phyloP scores from a whole-genome alignment of 1,139 yeast species.

The Candida glucosophila region DNA sequence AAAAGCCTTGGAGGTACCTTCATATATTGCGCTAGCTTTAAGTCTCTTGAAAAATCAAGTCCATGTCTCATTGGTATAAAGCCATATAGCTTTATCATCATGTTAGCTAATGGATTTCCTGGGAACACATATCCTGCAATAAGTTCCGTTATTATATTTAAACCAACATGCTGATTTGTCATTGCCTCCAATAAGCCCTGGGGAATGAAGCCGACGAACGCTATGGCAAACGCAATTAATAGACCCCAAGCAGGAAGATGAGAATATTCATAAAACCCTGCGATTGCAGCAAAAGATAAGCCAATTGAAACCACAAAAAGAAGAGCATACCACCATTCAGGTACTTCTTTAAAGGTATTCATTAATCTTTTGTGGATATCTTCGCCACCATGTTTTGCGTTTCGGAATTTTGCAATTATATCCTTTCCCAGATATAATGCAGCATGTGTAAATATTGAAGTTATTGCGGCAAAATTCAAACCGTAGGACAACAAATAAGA shows the following conservation, averaged over 20 bases:
- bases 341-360: conserved; percentile 27
- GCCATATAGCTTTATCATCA: conserved; percentile 25
- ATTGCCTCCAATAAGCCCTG: conserved; percentile 29
- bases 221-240: conserved; percentile 20
- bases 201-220: conserved; percentile 24
- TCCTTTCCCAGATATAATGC: conserved; percentile 30
- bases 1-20: conserved; percentile 47
- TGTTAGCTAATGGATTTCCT: conserved; percentile 25
- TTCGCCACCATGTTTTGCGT: conserved; percentile 21
- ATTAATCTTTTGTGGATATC: conserved; percentile 33
- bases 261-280: conserved; percentile 13
- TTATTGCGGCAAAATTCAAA: conserved; percentile 32
- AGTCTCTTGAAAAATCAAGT: conserved; percentile 18
- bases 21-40: conserved; percentile 48
- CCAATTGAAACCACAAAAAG: conserved; percentile 21
- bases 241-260: conserved; percentile 29
- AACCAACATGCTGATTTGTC: conserved; percentile 31
- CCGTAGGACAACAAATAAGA: conserved; percentile 31
- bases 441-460: conserved; percentile 30
- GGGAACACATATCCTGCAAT: conserved; percentile 26
- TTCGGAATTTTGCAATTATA: conserved; percentile 17
- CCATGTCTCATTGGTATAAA: conserved; percentile 17
- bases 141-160: conserved; percentile 22
- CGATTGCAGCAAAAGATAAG: conserved; percentile 22
- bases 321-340: conserved; percentile 30